Evolutionary conservation across 768 basidiomycete genomes (phyloP).

Genomic region (Favolaschia claudopus): DNA sequence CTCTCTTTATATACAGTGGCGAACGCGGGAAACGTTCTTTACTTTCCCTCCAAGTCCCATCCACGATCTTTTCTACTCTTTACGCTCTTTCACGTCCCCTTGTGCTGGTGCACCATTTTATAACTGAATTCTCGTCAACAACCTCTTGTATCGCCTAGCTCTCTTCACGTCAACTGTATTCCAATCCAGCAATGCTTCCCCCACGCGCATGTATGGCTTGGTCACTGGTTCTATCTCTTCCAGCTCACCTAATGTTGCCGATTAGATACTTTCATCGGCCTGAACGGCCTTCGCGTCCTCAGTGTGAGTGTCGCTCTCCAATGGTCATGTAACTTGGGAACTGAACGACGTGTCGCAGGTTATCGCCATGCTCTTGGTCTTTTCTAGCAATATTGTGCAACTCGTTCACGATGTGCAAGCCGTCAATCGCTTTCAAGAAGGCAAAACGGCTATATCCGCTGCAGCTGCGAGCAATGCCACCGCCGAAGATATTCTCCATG

Average conservation of each 20-base stretch:
- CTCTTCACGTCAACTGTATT: conserved; percentile 7
- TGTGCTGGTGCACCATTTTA: conserved; percentile 31
- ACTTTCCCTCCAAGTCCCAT: not conserved
- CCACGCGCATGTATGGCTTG: conserved; percentile 57
- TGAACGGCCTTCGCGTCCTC: conserved; percentile 80
- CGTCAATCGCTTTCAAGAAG: conserved; percentile 68
- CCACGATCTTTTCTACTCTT: not conserved
- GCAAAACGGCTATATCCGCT: conserved; percentile 35
- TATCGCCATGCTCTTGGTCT: conserved; percentile 80
- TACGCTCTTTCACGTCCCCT: conserved; percentile 24
- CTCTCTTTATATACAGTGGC: not conserved
- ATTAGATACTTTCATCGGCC: conserved; percentile 71
- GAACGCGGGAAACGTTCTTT: not conserved
- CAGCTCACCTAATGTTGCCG: not conserved
- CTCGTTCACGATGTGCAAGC: conserved; percentile 78
- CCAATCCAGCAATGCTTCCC: conserved; percentile 45
- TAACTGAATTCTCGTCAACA: not conserved
- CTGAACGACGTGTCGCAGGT: no score
- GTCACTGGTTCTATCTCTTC: not conserved
- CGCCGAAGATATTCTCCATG: conserved; percentile 48
- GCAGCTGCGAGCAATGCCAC: conserved; percentile 39
- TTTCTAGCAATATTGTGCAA: conserved; percentile 79
- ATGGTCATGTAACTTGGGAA: no score
- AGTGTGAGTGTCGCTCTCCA: no score
- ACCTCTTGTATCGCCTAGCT: conserved; percentile 20